Base-by-base conservation (phyloP, 495 filamentous ascomycete species). In the Podospora sp. region DNA sequence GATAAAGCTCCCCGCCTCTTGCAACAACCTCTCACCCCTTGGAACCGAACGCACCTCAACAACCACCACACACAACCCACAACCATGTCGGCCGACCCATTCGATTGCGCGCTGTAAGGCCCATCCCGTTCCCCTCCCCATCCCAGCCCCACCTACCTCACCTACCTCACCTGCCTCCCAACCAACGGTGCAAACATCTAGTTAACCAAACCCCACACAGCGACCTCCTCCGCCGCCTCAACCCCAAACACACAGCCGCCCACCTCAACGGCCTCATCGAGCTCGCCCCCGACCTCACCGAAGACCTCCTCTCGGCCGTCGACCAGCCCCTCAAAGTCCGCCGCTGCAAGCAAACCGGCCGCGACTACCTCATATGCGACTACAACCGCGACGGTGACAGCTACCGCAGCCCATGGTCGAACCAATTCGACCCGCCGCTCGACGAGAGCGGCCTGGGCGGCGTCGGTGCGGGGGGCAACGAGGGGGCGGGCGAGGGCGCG, bases 311-410 rank as follows among this genome's bases (percentile, higher is more conserved):
- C 67, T 93, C 94, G 68, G 96, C 93, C 36, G 94, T 98, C 68
- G 95, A 99, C 80, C 93, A 97, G 77, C 96, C 96, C 56, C 89
- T 99, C 24, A 88, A 92, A 59, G 85, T 95, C 56, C 89, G 89
- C 66, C 90, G 91, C 68, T 98, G 95, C 83, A 83, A 85, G 63
- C 91, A 93, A 78, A 92, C 91, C 63, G 92, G 91, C 68, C 91
- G 94, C 62, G 95, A 98, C 81, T 99, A 97, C 82, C 88, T 99
- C 50, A 91, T 97, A 68, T 99, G 95, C 84, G 95, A 99, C 85
- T 99, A 98, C 84, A 99, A 99, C 85, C 93, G 95, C 61, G 95
- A 99, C 80, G 96, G 96, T 61, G 95, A 97, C 79, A 93, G 90
- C 80, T 96, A 96, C 84, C 91, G 95, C 35, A 95, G 91, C 68